A percentile compares a stretch with the other conserved stretches of the same genome.
Evolutionary conservation across 2,329 filamentous ascomycete species (phyloP).

Genomic region (Bisporella sp.): DNA sequence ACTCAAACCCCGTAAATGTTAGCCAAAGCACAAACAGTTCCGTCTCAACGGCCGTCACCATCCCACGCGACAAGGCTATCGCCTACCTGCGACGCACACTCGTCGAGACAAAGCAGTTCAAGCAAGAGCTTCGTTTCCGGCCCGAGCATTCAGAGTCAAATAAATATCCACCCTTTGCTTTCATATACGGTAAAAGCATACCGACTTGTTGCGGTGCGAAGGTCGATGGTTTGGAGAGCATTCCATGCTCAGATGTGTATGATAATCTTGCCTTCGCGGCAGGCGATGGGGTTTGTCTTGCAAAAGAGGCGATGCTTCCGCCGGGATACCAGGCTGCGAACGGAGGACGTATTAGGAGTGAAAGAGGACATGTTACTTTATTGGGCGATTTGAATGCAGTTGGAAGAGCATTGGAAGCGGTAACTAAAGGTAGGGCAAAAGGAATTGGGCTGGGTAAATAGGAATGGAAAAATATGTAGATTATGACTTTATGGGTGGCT

Average conservation of each 20-base stretch:
- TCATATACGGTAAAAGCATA: constrained; percentile 81
- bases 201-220: constrained; percentile 80
- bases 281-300: constrained; percentile 84
- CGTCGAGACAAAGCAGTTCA: constrained; percentile 65
- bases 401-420: constrained; percentile 63
- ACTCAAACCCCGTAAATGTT: constrained; percentile 16
- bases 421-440: constrained; percentile 59
- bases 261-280: constrained; percentile 81
- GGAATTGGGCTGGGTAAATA: constrained; percentile 59
- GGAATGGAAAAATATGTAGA: no score
- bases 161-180: constrained; percentile 70
- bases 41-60: constrained; percentile 25
- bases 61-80: constrained; percentile 30
- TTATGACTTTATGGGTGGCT: no score
- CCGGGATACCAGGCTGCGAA: constrained; percentile 68
- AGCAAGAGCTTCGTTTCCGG: constrained; percentile 61
- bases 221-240: constrained; percentile 65
- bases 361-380: constrained; percentile 81
- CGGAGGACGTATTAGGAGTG: constrained; percentile 69
- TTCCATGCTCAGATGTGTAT: constrained; percentile 70
- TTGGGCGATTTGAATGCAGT: constrained; percentile 79
- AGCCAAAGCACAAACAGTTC: constrained; percentile 21
- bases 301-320: constrained; percentile 78
- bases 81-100: constrained; percentile 73
- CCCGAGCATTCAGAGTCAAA: constrained; percentile 57